phyloP scores from a whole-genome alignment of 2,329 filamentous ascomycete genomes.

The Atkinsonella texensis region DNA sequence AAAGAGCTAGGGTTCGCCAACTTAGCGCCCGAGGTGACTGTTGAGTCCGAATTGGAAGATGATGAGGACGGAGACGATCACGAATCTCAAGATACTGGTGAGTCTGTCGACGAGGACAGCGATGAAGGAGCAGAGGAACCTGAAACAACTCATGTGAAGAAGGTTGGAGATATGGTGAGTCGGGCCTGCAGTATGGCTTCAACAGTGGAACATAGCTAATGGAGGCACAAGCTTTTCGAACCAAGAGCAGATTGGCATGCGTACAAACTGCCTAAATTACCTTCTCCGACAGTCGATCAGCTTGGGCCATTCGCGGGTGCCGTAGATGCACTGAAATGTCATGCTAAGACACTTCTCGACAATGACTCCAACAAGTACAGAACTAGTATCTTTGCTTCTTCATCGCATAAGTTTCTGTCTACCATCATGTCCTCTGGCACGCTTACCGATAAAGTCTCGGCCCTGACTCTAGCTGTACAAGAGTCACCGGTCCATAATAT shows the following conservation, averaged over 20 bases:
- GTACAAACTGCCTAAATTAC: conserved; percentile 30
- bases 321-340: conserved; percentile 45
- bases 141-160: conserved; percentile 11
- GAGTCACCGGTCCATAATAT: conserved; percentile 91
- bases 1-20: conserved; percentile 27
- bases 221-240: conserved; percentile 37
- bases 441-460: conserved; percentile 91
- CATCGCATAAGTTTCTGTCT: conserved; percentile 89
- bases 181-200: neutral
- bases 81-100: conserved; percentile 14
- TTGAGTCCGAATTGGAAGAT: conserved; percentile 25
- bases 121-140: conserved; percentile 21
- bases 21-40: conserved; percentile 21
- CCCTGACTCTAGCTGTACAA: conserved; percentile 84
- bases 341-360: conserved; percentile 65
- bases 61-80: conserved; percentile 20
- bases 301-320: conserved; percentile 29
- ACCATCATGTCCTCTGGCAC: conserved; percentile 97
- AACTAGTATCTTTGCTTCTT: conserved; percentile 62
- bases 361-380: conserved; percentile 67
- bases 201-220: conserved; percentile 18
- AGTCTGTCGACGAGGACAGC: conserved; percentile 16
- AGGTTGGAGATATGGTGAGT: conserved; percentile 25
- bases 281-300: conserved; percentile 32
- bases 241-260: conserved; percentile 47